phyloP scores from a whole-genome alignment of 805 yeast genomes.

The Kluyveromyces starmeri region DNA sequence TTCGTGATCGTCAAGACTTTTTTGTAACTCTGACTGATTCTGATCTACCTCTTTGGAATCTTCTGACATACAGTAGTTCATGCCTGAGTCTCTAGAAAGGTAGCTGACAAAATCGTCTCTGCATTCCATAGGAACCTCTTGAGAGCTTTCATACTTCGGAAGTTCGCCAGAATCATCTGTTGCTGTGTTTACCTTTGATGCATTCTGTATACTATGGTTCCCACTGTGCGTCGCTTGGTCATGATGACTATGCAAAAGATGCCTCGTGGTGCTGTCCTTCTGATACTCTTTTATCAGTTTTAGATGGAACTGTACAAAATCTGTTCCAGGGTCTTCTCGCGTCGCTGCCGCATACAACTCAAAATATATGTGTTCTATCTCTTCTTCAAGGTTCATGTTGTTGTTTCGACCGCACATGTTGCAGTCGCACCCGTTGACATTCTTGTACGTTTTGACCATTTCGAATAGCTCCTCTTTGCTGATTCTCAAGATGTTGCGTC shows the following conservation, averaged over 20 bases:
- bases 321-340: slow-evolving; percentile 25
- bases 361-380: slow-evolving; percentile 64
- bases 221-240: background rate
- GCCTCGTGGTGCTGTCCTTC: slow-evolving; percentile 14
- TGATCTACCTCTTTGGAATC: background rate
- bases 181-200: slow-evolving; percentile 5
- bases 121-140: background rate
- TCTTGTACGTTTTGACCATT: slow-evolving; percentile 52
- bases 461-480: slow-evolving; percentile 63
- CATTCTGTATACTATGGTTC: slow-evolving; percentile 3
- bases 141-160: background rate
- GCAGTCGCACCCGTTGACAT: slow-evolving; percentile 50
- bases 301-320: slow-evolving; percentile 26
- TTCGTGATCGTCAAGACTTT: background rate
- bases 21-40: background rate
- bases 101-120: slow-evolving; percentile 8
- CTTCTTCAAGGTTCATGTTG: slow-evolving; percentile 55
- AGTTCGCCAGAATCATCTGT: background rate
- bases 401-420: slow-evolving; percentile 70
- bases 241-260: background rate
- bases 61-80: slow-evolving; percentile 17
- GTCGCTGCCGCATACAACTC: slow-evolving; percentile 50
- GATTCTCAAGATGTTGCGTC: slow-evolving; percentile 51
- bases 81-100: slow-evolving; percentile 13
- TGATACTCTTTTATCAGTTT: slow-evolving; percentile 28